Conservation (phyloP, 73 alveolate genomes). For the Paramecium primaurelia region DNA sequence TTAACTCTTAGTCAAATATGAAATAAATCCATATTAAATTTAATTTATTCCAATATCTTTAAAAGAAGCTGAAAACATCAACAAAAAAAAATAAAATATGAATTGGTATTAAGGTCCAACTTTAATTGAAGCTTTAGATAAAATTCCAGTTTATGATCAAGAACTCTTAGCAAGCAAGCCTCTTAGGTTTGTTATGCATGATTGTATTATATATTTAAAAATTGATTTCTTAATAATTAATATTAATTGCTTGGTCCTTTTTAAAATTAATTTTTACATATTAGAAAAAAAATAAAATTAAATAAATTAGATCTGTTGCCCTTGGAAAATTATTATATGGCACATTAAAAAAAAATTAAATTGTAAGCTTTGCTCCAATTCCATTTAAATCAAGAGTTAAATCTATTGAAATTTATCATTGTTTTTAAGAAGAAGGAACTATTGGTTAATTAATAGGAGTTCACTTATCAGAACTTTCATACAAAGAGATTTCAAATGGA, state of each 20-base stretch:
- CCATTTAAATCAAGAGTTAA: not conserved
- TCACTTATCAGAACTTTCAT: not conserved
- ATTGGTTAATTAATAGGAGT: not conserved
- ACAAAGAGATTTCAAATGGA: not conserved
- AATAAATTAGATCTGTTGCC: too few relatives aligned
- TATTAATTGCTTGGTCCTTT: too few relatives aligned
- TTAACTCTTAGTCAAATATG: not conserved
- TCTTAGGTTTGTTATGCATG: not conserved
- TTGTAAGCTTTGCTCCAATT: not conserved
- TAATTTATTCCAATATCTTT: not conserved
- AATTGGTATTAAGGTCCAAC: slow-evolving; percentile 98
- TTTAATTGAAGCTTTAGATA: slow-evolving; percentile 90
- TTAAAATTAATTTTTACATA: too few relatives aligned
- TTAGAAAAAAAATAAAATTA: too few relatives aligned
- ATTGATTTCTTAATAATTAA: too few relatives aligned
- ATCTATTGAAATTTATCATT: not conserved
- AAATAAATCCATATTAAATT: not conserved
- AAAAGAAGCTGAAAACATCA: not conserved
- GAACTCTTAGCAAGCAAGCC: not conserved
- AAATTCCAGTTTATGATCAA: not conserved
- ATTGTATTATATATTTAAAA: too few relatives aligned
- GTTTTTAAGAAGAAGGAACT: not conserved
- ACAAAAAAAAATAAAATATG: not conserved
- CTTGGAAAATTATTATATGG: not conserved
- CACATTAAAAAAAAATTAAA: not conserved